Percentiles rank a stretch among this genome's conserved stretches.
phyloP scores from a whole-genome alignment of 257 asterid species.

The Solanum ahanhuiri region DNA sequence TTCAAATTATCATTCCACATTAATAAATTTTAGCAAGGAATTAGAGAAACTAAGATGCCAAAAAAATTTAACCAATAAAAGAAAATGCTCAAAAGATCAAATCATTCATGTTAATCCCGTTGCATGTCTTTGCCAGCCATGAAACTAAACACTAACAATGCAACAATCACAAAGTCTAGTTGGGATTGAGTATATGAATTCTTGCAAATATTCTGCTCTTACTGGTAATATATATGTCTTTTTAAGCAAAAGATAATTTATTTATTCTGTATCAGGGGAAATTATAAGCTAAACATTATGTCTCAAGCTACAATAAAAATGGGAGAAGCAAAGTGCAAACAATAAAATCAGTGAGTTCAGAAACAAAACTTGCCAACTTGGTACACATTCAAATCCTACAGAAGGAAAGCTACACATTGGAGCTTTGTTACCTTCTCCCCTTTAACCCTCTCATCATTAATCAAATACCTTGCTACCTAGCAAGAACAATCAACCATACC shows the following conservation, averaged over 20 bases:
- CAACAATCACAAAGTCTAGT: not conserved
- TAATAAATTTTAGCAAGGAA: not conserved
- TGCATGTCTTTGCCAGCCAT: not conserved
- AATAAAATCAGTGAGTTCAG: not conserved
- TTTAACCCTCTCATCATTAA: not conserved
- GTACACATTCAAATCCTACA: not conserved
- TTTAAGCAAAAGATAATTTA: not conserved
- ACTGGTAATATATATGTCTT: not conserved
- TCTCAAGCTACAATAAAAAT: not conserved
- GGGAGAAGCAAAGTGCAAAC: not conserved
- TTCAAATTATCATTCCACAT: conserved; percentile 4
- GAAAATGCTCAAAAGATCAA: not conserved
- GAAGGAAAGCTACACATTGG: not conserved
- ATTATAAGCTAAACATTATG: not conserved
- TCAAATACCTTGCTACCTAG: not conserved
- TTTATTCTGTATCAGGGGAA: not conserved
- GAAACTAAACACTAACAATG: not conserved
- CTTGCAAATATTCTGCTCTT: not conserved
- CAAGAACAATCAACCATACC: not conserved
- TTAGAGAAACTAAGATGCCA: not conserved
- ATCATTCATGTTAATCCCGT: not conserved
- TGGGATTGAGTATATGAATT: not conserved
- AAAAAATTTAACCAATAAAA: not conserved
- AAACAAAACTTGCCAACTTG: not conserved
- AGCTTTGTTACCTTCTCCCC: not conserved